Evolutionary conservation across 1,284 basidiomycete genomes (phyloP).

Genomic region (Cryptococcus hybrid): DNA sequence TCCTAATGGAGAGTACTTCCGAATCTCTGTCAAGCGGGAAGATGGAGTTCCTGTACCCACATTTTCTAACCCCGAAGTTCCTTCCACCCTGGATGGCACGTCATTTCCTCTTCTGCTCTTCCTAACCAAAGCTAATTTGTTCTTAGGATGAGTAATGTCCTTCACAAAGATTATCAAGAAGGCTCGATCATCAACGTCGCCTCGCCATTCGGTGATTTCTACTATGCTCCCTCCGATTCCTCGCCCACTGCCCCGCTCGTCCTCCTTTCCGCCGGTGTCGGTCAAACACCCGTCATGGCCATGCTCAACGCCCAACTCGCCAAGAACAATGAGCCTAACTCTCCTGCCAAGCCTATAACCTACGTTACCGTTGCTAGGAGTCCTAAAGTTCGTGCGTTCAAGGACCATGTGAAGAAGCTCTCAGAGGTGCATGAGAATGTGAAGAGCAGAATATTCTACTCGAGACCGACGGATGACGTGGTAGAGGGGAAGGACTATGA

Average conservation of each 20-base stretch:
- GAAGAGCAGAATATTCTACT: constrained; percentile 21
- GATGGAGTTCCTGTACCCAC: constrained; percentile 12
- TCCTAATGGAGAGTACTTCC: constrained; percentile 25
- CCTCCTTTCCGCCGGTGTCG: constrained; percentile 39
- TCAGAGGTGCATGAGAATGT: constrained; percentile 19
- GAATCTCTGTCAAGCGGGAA: constrained; percentile 38
- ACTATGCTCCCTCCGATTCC: constrained; percentile 15
- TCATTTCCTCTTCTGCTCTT: background rate
- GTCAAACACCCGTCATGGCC: constrained; percentile 35
- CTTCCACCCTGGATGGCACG: constrained; percentile 18
- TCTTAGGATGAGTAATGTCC: constrained; percentile 15
- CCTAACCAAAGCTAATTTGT: background rate
- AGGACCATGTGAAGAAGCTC: constrained; percentile 12
- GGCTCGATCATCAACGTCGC: constrained; percentile 28
- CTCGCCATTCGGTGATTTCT: constrained; percentile 35
- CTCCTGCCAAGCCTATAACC: constrained; percentile 7
- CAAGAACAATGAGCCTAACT: background rate
- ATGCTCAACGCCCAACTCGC: constrained; percentile 34
- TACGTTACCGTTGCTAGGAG: constrained; percentile 17
- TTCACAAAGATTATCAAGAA: constrained; percentile 27
- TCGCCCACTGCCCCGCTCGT: constrained; percentile 36
- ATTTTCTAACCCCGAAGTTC: constrained; percentile 3
- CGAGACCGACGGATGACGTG: constrained; percentile 3
- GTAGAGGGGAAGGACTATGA: constrained; percentile 14
- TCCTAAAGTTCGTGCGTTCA: constrained; percentile 14